phyloP scores from a whole-genome alignment of 192 early-diverging fungal species.

The Rhizoclosmatium sp. region DNA sequence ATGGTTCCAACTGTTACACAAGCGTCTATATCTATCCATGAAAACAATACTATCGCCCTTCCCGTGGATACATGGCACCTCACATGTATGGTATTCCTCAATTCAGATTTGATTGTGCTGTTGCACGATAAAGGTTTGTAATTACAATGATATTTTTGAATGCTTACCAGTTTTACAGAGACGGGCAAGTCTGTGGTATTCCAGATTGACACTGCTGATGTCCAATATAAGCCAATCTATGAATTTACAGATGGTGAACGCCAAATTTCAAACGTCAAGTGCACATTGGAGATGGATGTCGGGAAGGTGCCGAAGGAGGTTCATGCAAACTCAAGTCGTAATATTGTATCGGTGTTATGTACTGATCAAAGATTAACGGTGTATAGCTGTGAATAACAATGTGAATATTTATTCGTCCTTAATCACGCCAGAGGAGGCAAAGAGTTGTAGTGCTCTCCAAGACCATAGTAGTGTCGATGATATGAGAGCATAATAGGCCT shows the following conservation, averaged over 20 bases:
- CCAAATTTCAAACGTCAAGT: not conserved
- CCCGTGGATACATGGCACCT: no score
- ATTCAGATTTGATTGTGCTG: not conserved
- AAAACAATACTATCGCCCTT: no score
- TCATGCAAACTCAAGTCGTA: constrained; percentile 11
- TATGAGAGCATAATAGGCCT: constrained; percentile 56
- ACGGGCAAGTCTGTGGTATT: not conserved
- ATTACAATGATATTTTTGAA: not conserved
- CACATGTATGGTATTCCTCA: not conserved
- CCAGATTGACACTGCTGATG: no score
- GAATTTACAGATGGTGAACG: no score
- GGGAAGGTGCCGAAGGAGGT: not conserved
- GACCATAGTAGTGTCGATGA: constrained; percentile 88
- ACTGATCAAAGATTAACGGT: not conserved
- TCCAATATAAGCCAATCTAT: not conserved
- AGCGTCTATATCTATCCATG: no score
- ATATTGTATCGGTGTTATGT: constrained; percentile 1
- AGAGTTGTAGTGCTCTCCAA: constrained; percentile 98
- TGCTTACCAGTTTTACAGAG: no score
- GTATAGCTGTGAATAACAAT: no score
- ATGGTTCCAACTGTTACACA: no score
- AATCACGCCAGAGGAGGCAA: constrained; percentile 42
- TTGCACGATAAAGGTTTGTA: not conserved
- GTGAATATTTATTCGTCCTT: not conserved
- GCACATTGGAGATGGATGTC: not conserved